Evolutionary conservation across 148 eudicot species (phyloP), one percentile per base, ranked within the genome.

Genomic region (Dianthus caryophyllus): DNA sequence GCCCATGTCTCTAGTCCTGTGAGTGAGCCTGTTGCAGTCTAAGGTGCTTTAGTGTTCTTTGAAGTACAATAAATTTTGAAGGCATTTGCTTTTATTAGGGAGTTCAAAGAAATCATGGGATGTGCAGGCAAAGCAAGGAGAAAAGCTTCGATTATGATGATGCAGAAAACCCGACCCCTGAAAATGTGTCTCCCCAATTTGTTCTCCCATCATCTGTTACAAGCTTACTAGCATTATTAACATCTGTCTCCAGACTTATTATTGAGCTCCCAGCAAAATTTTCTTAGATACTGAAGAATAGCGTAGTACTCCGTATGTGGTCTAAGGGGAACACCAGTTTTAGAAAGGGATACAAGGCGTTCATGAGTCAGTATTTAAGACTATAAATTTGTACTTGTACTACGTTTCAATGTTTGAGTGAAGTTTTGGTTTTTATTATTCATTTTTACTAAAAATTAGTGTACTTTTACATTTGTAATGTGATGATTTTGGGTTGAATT

Each of bases 11-110:
- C 96, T 79, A 87, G 71, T 71, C 75, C 88, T 64, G 84, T 80
- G 68, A 82, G 78, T 61, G 84, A 80, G 73, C 80, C 98, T 69
- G 86, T 94, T 69, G 83, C 90, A 25, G 88, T 79, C 77, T 94
- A 80, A 83, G 82, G 65, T 79, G 69, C 51, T 69, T 56, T 53
- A 48, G 60, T 48, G 53, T 66, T 62, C 22, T 16, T 55, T n/a
- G 25, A 30, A 68, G 53, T 30, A 54, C 29, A 56, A 53, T 44
- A 31, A 60, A 26, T 58, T 69, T 73, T 59, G 50, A 73, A 41
- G 75, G 64, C 31, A 75, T 67, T 64, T 61, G 64, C 68, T 67
- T 70, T 76, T 75, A 69, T 39, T 52, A 72, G 72, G 72, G 66
- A 51, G 49, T 44, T 70, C 47, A 31, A 64, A 39, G 64, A 50